Base-by-base conservation (phyloP, 805 yeast species). In the Kluyveromyces lactis region DNA sequence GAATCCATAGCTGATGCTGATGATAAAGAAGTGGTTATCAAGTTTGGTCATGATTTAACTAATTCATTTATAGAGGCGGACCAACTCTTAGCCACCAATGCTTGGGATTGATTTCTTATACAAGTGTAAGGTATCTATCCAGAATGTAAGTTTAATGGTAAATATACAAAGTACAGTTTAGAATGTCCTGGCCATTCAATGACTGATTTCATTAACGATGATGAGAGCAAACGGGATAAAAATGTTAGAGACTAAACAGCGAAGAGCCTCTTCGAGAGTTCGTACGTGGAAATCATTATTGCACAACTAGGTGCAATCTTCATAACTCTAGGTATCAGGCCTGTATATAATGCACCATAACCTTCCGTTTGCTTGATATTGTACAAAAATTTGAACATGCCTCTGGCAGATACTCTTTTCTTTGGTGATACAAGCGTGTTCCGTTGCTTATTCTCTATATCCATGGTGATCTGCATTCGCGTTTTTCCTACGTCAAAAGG, bases 401-500 rank as follows among this genome's bases (percentile, higher is more conserved):
- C 72, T 68, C 42, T 66, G 36, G 44, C 30, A 23, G 39, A 38
- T 1, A 32, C 36, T 18, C 37, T 29, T 21, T 40, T 38, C 6
- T 24, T 17, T 15, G 16, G 18, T 3, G 37, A 17, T 6, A 34
- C 37, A 18, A 34, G 15, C 18, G 40, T 42, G 36, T 35, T 29
- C 28, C 36, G 35, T 13, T 31, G 13, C 4, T 31, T 39, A 27
- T 18, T 48, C 18, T 23, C 33, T 16, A 21, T 18, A 24, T 10
- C 26, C 39, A 16, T 21, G 9, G 36, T 32, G 3, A 85, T 72
- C 60, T 92, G 98, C 43, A 86, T 66, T 51, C 97, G 70, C 4
- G 98, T 92, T 54, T 92, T 92, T 4, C 97, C 97, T 8, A 92
- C 98, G 58, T 92, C 98, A 52, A 92, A 92, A 1, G 98, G 97